Evolutionary conservation across 1,284 basidiomycete genomes (phyloP), one percentile per base, ranked within the genome.

Genomic region (Rhizoctonia solani): DNA sequence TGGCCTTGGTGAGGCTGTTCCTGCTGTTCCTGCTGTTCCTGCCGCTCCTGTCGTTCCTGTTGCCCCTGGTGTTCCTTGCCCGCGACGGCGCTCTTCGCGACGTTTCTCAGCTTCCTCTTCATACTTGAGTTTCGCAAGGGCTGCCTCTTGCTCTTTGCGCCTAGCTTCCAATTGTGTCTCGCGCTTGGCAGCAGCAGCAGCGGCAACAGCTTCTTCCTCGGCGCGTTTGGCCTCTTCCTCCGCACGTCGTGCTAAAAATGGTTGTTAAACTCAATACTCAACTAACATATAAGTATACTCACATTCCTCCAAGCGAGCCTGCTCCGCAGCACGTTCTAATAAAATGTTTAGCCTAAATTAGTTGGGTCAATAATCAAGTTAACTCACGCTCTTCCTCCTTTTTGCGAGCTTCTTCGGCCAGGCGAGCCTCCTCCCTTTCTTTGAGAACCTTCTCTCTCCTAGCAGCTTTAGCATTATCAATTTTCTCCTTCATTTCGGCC

Each of bases 391-490:
- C 82, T 67, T 73, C 70, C 70, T 73, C 76, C 70, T 72, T 75
- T 71, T 70, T 74, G 70, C 76, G 77, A 71, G 85, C 87, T 75
- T 84, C 82, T 74, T 82, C 82, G 69, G 68, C 69, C 65, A 75
- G 70, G 65, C 81, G 78, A 76, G 88, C 86, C 71, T 85, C 84
- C 74, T 88, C 89, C 71, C 82, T 81, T 70, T 81, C 77, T 71
- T 83, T 82, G 44, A 87, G 71, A 39, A 90, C 76, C 11, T 79
- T 77, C 67, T 80, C 82, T 70, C 81, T 81, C 73, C 88, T 83
- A 81, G 88, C 88, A 58, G 84, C 84, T 82, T 95, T 97, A 79
- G 96, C 95, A 74, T 90, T 86, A 71, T 88, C 89, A 72, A 95
- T 88, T 83, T 89, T 93, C 75, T 79, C 81, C 70, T 80, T 74